Percentiles rank a stretch among this genome's conserved stretches.
Evolutionary conservation across 2,329 filamentous ascomycete species (phyloP).

Genomic region (Colletotrichum gigasporum): DNA sequence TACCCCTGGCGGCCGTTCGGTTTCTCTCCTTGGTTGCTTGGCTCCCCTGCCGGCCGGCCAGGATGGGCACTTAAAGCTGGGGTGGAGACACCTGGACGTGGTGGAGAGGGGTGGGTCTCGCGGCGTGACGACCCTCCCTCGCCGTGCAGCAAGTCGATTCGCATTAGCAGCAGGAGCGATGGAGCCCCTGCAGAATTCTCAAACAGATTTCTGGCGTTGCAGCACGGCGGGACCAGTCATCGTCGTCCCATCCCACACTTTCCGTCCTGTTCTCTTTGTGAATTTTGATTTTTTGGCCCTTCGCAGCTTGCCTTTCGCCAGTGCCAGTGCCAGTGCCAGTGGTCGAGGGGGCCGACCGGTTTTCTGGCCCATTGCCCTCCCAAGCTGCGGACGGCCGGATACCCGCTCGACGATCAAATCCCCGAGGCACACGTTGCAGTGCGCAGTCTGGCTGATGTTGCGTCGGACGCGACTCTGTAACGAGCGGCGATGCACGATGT

Average conservation of each 20-base stretch:
- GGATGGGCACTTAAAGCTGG: too few species aligned
- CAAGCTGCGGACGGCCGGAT: background rate
- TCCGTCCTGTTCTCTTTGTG: background rate
- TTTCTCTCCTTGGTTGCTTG: too few species aligned
- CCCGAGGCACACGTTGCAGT: too few species aligned
- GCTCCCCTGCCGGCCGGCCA: background rate
- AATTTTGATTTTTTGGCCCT: background rate
- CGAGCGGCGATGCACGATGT: too few species aligned
- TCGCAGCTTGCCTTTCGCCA: too few species aligned
- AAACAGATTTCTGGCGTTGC: constrained; percentile 34
- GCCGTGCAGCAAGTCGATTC: constrained; percentile 1
- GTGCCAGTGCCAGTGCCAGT: too few species aligned
- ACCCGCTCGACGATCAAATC: too few species aligned
- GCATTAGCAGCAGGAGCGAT: constrained; percentile 21
- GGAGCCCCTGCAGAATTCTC: constrained; percentile 36
- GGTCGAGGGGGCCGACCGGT: too few species aligned
- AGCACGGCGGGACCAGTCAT: constrained; percentile 23
- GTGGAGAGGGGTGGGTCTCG: background rate
- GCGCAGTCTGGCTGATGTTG: too few species aligned
- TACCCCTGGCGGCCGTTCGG: too few species aligned
- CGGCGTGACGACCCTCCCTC: constrained; percentile 26
- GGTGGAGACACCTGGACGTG: background rate
- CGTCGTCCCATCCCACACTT: constrained; percentile 25
- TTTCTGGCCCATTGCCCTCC: too few species aligned
- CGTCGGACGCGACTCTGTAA: too few species aligned